These are phyloP conservation scores for Fusarium nodosum DNA, from an alignment of 2,329 filamentous ascomycete genomes.

Conservation along the genomic window DNA sequence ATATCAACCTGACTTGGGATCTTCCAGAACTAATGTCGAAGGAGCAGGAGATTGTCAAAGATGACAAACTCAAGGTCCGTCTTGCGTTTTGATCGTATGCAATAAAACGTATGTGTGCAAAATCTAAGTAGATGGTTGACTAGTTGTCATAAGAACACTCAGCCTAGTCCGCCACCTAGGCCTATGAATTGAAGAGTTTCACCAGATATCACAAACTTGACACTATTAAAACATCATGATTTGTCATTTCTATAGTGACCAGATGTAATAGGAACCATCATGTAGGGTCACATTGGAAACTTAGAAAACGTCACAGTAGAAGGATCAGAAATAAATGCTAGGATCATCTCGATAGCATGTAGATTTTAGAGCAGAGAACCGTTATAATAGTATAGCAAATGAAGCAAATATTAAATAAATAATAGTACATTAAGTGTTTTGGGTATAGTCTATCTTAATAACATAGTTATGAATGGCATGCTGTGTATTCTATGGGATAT, in stretches of 20 bases:
- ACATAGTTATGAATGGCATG: neutral
- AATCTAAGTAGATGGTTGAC: neutral
- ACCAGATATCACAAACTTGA: neutral
- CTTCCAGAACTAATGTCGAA: constrained; percentile 33
- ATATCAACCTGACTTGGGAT: constrained; percentile 40
- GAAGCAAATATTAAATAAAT: neutral
- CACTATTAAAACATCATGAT: neutral
- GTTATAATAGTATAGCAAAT: neutral
- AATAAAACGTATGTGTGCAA: rapidly evolving
- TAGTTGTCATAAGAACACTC: too few species aligned
- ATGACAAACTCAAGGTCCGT: constrained; percentile 22
- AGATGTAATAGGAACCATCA: neutral
- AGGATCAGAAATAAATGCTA: rapidly evolving
- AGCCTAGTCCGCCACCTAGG: too few species aligned
- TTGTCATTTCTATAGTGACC: neutral
- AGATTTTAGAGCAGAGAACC: neutral
- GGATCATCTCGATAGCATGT: rapidly evolving
- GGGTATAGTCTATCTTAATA: constrained; percentile 1
- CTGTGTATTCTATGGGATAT: constrained; percentile 11
- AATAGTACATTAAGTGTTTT: neutral
- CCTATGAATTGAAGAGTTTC: neutral
- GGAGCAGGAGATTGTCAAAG: constrained; percentile 8
- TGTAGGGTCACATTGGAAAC: rapidly evolving
- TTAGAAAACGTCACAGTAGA: rapidly evolving
- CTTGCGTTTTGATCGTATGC: neutral